A percentile compares a stretch with the other conserved stretches of the same genome.
phyloP scores from a whole-genome alignment of 257 asterid genomes.

The Buddleja alternifolia region DNA sequence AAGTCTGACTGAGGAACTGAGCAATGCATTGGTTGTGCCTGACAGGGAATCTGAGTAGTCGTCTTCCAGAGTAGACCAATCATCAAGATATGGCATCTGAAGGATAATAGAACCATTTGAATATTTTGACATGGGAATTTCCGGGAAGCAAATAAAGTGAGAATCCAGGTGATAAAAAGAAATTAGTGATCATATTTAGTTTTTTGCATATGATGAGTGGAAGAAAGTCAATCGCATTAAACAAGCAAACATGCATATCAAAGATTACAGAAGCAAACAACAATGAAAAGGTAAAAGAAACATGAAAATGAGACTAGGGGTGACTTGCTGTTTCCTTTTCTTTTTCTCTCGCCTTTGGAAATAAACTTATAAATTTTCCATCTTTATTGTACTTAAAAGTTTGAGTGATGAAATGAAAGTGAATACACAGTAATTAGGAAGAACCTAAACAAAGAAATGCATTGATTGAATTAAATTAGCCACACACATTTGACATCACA shows the following conservation, averaged over 20 bases:
- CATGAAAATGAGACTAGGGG: neutral
- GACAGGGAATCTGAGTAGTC: constrained; percentile 59
- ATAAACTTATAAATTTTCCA: neutral
- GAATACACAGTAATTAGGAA: neutral
- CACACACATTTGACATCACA: constrained; percentile 2
- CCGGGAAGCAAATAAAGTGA: constrained; percentile 8
- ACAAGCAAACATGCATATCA: neutral
- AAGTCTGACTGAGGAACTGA: constrained; percentile 62
- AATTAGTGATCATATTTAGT: neutral
- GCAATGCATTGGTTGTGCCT: constrained; percentile 55
- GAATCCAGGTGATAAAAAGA: constrained; percentile 4
- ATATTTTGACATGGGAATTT: neutral
- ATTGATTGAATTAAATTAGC: neutral
- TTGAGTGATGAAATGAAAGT: neutral
- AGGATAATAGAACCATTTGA: neutral
- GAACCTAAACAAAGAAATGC: neutral
- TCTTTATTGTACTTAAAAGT: neutral
- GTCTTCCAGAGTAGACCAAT: constrained; percentile 69
- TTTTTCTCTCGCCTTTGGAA: neutral
- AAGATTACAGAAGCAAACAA: neutral
- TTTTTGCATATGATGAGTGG: neutral
- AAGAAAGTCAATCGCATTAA: constrained; percentile 1
- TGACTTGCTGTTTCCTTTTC: neutral
- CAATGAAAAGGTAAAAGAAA: neutral
- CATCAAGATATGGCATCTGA: constrained; percentile 72